A percentile compares a stretch with the other conserved stretches of the same genome.
phyloP scores from a whole-genome alignment of 2,329 filamentous ascomycete genomes.

The Talaromyces funiculosus region DNA sequence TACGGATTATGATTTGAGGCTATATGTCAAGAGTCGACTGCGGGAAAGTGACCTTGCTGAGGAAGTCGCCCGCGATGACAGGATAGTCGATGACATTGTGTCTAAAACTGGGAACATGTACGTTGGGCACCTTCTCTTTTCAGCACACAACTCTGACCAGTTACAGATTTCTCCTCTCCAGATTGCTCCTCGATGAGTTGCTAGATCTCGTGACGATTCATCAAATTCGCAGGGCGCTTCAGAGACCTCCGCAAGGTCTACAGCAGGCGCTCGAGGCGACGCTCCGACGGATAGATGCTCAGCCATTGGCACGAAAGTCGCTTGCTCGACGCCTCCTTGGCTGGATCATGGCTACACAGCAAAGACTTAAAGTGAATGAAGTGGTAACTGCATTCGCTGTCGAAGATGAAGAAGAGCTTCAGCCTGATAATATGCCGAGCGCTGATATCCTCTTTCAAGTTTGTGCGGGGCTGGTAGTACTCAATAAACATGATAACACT shows the following conservation, averaged over 20 bases:
- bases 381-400: neutral
- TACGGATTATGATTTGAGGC: neutral
- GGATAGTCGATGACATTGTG: neutral
- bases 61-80: neutral
- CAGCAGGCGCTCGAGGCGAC: neutral
- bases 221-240: neutral
- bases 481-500: slow-evolving; percentile 5
- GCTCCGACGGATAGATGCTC: neutral
- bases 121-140: neutral
- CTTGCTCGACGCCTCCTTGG: neutral
- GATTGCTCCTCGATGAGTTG: neutral
- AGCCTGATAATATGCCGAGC: neutral
- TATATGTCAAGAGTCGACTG: neutral
- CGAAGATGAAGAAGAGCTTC: neutral
- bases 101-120: neutral
- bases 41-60: neutral
- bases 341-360: neutral
- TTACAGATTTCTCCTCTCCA: neutral
- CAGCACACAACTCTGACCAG: neutral
- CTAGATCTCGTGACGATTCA: neutral
- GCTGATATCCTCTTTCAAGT: slow-evolving; percentile 5
- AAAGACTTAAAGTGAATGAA: neutral
- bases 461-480: slow-evolving; percentile 7
- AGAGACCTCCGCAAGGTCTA: neutral
- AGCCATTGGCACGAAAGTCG: neutral